Conservation (phyloP, 495 filamentous ascomycete species). For the Neurospora sp. region DNA sequence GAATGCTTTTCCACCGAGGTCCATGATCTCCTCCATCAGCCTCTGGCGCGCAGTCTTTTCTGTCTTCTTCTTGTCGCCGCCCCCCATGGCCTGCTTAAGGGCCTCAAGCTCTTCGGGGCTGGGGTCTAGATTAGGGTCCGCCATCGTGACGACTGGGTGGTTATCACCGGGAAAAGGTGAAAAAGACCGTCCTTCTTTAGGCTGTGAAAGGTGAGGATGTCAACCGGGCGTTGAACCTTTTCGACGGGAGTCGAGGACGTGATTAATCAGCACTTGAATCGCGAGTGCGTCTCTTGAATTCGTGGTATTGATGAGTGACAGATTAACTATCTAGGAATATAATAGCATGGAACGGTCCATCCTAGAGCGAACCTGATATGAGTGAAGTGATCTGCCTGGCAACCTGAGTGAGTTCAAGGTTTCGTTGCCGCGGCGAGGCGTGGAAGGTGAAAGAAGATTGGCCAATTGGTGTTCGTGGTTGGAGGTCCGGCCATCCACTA, state of each 20-base stretch:
- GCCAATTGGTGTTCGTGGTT: background rate
- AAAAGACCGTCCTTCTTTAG: background rate
- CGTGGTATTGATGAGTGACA: background rate
- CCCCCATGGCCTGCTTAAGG: background rate
- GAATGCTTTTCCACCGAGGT: slow-evolving; percentile 31
- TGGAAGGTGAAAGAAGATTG: background rate
- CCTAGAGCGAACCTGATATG: background rate
- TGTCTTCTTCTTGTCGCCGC: background rate
- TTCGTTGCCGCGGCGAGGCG: background rate
- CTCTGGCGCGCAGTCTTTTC: slow-evolving; percentile 15
- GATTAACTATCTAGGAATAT: background rate
- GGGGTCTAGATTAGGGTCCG: background rate
- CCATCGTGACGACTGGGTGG: background rate
- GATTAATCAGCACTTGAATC: background rate
- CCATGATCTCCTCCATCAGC: slow-evolving; percentile 25
- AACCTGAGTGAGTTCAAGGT: background rate
- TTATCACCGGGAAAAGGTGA: background rate
- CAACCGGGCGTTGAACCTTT: background rate
- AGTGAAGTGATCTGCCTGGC: background rate
- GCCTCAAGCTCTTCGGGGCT: background rate
- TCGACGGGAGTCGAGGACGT: background rate
- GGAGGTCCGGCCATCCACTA: background rate
- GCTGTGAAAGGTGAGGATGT: background rate
- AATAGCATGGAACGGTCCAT: background rate
- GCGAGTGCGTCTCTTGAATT: background rate